Conservation (phyloP, 2,329 filamentous ascomycete genomes). For the Ophiostoma australiae region DNA sequence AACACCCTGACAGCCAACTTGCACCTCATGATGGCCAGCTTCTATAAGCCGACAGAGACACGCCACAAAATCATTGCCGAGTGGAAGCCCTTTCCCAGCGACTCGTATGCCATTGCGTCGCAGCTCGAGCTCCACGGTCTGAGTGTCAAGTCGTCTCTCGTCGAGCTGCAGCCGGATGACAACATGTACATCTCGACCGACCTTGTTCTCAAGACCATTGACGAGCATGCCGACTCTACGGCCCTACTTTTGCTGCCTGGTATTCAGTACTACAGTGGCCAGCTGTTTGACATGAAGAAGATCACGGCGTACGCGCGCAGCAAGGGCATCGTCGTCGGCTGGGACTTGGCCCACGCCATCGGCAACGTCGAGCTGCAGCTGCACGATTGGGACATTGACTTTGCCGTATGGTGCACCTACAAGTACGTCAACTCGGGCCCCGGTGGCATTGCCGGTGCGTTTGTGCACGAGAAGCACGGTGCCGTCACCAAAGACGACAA, state of each 20-base stretch:
- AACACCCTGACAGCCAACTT: slow-evolving; percentile 78
- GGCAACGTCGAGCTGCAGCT: slow-evolving; percentile 76
- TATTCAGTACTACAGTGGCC: slow-evolving; percentile 88
- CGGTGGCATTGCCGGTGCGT: slow-evolving; percentile 72
- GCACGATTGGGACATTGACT: slow-evolving; percentile 88
- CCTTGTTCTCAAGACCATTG: slow-evolving; percentile 67
- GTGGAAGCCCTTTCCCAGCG: slow-evolving; percentile 83
- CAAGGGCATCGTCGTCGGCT: slow-evolving; percentile 52
- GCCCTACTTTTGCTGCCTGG: slow-evolving; percentile 77
- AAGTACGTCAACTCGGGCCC: slow-evolving; percentile 89
- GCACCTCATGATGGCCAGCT: slow-evolving; percentile 77
- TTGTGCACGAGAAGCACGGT: slow-evolving; percentile 72
- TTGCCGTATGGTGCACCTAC: slow-evolving; percentile 90
- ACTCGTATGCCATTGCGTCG: slow-evolving; percentile 81
- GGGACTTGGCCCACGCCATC: slow-evolving; percentile 60
- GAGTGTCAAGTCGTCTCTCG: slow-evolving; percentile 62
- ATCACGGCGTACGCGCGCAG: slow-evolving; percentile 71
- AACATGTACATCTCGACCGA: slow-evolving; percentile 61
- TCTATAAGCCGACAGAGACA: slow-evolving; percentile 64
- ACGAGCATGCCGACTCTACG: slow-evolving; percentile 65
- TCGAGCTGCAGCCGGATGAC: slow-evolving; percentile 64
- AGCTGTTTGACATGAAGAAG: slow-evolving; percentile 73
- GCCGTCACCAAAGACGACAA: slow-evolving; percentile 43
- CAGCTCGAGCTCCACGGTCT: slow-evolving; percentile 69
- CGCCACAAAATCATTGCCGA: slow-evolving; percentile 80